These are phyloP conservation scores for Pseudogymnoascus sp. DNA, from an alignment of 2,329 filamentous ascomycete species.

Conservation along the genomic window DNA sequence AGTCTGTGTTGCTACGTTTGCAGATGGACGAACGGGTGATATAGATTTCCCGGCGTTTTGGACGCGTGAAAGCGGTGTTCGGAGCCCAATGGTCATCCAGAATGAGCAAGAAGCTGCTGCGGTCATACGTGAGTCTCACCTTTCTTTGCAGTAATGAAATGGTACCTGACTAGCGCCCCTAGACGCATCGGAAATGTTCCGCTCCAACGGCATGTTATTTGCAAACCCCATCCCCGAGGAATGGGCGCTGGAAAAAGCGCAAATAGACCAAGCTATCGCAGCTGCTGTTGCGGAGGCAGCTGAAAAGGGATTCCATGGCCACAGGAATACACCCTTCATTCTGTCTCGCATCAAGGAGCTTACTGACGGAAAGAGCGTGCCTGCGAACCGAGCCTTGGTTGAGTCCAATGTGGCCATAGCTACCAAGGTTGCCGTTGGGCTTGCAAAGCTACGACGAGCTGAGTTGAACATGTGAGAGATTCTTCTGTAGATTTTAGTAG, in stretches of 20 bases:
- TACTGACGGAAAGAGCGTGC: conserved; percentile 54
- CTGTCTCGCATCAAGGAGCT: conserved; percentile 61
- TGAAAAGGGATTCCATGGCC: conserved; percentile 49
- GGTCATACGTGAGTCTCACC: conserved; percentile 60
- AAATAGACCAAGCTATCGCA: conserved; percentile 51
- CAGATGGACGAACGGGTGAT: conserved; percentile 63
- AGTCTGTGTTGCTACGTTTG: conserved; percentile 81
- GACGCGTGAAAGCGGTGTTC: conserved; percentile 75
- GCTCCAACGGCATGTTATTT: conserved; percentile 64
- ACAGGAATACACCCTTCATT: conserved; percentile 64
- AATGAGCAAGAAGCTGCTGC: conserved; percentile 77
- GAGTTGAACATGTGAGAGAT: conserved; percentile 33
- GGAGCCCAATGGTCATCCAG: conserved; percentile 67
- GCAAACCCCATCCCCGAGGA: conserved; percentile 69
- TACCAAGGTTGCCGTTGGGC: conserved; percentile 56
- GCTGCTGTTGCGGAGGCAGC: conserved; percentile 49
- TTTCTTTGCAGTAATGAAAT: neutral
- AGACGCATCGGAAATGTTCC: conserved; percentile 66
- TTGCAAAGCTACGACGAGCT: conserved; percentile 46
- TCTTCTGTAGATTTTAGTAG: conserved; percentile 17
- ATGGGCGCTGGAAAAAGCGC: conserved; percentile 50
- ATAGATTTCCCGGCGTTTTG: conserved; percentile 93
- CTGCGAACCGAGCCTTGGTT: conserved; percentile 58
- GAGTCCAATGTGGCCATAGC: conserved; percentile 60
- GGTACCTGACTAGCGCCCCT: neutral